phyloP scores from a whole-genome alignment of 2,329 filamentous ascomycete genomes.

The Xylaria sp. region DNA sequence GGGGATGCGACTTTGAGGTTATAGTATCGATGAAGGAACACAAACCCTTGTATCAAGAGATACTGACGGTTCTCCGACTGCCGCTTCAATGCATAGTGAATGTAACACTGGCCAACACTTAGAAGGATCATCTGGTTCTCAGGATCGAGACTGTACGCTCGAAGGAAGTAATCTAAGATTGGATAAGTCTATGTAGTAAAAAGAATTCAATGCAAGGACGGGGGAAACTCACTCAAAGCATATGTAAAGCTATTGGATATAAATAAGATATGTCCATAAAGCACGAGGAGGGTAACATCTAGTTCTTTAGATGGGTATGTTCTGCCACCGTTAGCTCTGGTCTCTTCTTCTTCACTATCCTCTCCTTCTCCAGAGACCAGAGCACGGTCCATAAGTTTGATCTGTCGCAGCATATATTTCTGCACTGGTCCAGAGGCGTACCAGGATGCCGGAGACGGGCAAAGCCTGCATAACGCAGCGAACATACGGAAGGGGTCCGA shows the following conservation, averaged over 20 bases:
- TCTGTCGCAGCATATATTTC: slow-evolving; percentile 90
- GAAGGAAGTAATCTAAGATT: slow-evolving; percentile 79
- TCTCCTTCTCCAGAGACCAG: slow-evolving; percentile 58
- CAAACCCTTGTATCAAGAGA: slow-evolving; percentile 83
- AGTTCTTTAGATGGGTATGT: slow-evolving; percentile 60
- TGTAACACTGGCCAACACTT: slow-evolving; percentile 82
- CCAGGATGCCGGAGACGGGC: slow-evolving; percentile 76
- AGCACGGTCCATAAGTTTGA: slow-evolving; percentile 85
- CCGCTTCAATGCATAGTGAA: slow-evolving; percentile 89
- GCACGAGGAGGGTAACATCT: slow-evolving; percentile 83
- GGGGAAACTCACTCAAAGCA: slow-evolving; percentile 71
- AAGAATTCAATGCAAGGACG: not conserved
- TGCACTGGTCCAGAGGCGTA: slow-evolving; percentile 85
- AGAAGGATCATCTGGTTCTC: slow-evolving; percentile 82
- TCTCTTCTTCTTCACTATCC: slow-evolving; percentile 51
- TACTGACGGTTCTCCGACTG: slow-evolving; percentile 92
- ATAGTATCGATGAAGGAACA: slow-evolving; percentile 82
- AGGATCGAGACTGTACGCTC: slow-evolving; percentile 78
- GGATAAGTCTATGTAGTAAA: not conserved
- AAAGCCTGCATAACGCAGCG: slow-evolving; percentile 78
- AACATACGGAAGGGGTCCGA: slow-evolving; percentile 88
- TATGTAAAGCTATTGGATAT: slow-evolving; percentile 84
- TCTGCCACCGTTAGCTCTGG: slow-evolving; percentile 45
- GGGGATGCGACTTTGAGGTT: slow-evolving; percentile 59
- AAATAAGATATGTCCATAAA: slow-evolving; percentile 91